Evolutionary conservation across 148 eudicot species (phyloP).

Genomic region (Rhododendron ferrugineum): DNA sequence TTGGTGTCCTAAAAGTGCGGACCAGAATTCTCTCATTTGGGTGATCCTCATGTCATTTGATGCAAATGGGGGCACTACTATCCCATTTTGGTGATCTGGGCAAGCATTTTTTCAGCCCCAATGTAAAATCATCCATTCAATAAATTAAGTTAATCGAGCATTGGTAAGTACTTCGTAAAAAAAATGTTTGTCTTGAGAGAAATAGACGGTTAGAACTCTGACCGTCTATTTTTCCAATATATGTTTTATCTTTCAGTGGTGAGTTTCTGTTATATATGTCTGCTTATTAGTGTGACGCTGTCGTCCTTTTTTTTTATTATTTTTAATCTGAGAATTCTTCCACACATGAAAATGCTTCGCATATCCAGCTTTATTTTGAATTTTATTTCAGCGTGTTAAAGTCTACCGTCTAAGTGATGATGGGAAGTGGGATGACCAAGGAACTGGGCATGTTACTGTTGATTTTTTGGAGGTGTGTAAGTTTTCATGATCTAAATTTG

Average conservation of each 20-base stretch:
- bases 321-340: neutral
- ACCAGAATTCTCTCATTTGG: neutral
- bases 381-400: conserved; percentile 65
- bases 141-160: neutral
- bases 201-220: neutral
- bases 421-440: conserved; percentile 99
- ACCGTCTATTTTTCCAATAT: too few relatives aligned
- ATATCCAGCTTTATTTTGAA: neutral
- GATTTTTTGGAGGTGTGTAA: conserved; percentile 80
- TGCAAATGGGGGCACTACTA: neutral
- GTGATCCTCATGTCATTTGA: neutral
- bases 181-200: neutral
- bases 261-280: conserved; percentile 5
- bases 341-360: neutral
- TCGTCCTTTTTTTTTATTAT: neutral
- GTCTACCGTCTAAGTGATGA: conserved; percentile 80
- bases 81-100: neutral
- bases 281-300: neutral
- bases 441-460: conserved; percentile 92
- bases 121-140: neutral
- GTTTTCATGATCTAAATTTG: conserved; percentile 1
- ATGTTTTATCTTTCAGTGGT: neutral
- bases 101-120: neutral
- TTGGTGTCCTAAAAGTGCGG: neutral
- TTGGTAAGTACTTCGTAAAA: neutral